Evolutionary conservation across 345 rosid species (phyloP).

Genomic region (Excoecaria agallocha): DNA sequence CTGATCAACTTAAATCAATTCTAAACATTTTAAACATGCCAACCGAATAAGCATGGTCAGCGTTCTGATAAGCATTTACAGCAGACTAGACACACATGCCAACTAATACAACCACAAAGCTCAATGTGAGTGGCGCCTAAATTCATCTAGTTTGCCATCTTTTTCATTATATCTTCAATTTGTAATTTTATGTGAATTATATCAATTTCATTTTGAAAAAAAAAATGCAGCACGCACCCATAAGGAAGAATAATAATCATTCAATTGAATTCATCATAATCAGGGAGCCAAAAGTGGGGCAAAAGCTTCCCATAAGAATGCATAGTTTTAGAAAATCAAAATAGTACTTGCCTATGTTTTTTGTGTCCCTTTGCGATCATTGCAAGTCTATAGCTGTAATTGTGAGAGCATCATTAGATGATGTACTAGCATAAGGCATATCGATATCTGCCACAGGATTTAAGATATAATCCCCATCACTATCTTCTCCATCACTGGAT

Average conservation of each 20-base stretch:
- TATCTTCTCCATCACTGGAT: slow-evolving; percentile 82
- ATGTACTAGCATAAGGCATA: slow-evolving; percentile 42
- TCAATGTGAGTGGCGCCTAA: neutral
- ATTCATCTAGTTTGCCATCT: neutral
- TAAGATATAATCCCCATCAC: slow-evolving; percentile 61
- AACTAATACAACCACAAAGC: neutral
- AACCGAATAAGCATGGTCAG: neutral
- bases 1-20: neutral
- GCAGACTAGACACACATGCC: neutral
- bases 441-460: slow-evolving; percentile 54
- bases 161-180: neutral
- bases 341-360: slow-evolving; percentile 58
- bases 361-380: slow-evolving; percentile 52
- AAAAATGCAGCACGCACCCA: neutral
- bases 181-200: neutral
- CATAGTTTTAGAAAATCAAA: neutral
- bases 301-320: neutral
- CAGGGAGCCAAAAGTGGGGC: neutral
- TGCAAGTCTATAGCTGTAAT: slow-evolving; percentile 56
- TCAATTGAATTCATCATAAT: neutral
- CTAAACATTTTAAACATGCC: neutral
- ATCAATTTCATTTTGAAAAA: neutral
- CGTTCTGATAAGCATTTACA: neutral
- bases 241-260: neutral
- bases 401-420: slow-evolving; percentile 52